Evolutionary conservation across 805 yeast species (phyloP).

Genomic region (Lachancea sp.): DNA sequence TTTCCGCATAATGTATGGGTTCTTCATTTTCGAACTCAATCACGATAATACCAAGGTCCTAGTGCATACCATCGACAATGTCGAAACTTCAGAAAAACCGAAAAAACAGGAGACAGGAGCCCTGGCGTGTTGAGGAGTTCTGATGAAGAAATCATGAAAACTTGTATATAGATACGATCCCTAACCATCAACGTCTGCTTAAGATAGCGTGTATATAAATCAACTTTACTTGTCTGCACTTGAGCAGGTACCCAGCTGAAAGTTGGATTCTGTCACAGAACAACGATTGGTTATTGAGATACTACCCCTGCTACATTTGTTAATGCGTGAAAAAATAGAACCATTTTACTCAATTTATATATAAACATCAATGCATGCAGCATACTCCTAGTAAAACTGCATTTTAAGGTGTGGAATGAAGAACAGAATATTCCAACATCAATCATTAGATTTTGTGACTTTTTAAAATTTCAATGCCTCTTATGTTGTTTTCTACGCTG

Average conservation of each 20-base stretch:
- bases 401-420: neutral
- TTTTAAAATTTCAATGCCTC: neutral
- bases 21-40: slow-evolving; percentile 60
- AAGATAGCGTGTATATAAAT: too few species aligned
- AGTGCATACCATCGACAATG: slow-evolving; percentile 62
- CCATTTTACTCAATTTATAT: too few species aligned
- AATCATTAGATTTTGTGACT: too few species aligned
- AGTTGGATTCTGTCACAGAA: too few species aligned
- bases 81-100: slow-evolving; percentile 49
- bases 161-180: neutral
- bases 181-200: neutral
- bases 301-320: too few species aligned
- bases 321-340: too few species aligned
- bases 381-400: neutral
- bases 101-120: slow-evolving; percentile 20
- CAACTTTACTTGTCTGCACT: too few species aligned
- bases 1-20: slow-evolving; percentile 38
- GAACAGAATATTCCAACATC: too few species aligned
- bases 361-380: neutral
- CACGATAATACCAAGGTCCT: slow-evolving; percentile 46
- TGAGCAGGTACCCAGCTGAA: too few species aligned
- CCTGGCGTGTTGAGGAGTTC: slow-evolving; percentile 16
- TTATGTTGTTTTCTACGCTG: neutral
- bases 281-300: neutral
- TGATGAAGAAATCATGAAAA: neutral